phyloP scores from a whole-genome alignment of 768 basidiomycete genomes.

The Russula sp. region DNA sequence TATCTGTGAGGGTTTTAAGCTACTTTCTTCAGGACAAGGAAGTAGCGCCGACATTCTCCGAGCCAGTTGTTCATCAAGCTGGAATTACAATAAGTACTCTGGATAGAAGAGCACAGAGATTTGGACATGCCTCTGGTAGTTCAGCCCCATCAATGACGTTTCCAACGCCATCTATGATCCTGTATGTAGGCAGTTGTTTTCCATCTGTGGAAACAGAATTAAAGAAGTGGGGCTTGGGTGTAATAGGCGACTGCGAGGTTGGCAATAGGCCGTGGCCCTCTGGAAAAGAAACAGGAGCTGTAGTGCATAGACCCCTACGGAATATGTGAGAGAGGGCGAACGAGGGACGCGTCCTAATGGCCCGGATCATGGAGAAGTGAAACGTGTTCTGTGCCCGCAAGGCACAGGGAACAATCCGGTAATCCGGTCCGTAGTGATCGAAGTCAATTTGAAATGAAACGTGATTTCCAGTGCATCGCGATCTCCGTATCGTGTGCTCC shows the following conservation, averaged over 20 bases:
- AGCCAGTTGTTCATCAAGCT: slow-evolving; percentile 71
- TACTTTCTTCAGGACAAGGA: background rate
- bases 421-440: background rate
- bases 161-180: slow-evolving; percentile 81
- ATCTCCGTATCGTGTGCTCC: background rate
- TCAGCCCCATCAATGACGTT: slow-evolving; percentile 67
- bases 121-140: slow-evolving; percentile 61
- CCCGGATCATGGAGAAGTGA: slow-evolving; percentile 29
- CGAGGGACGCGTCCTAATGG: slow-evolving; percentile 9
- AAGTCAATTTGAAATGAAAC: background rate
- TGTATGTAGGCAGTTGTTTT: slow-evolving; percentile 77
- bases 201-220: slow-evolving; percentile 65
- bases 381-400: background rate
- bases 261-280: slow-evolving; percentile 41
- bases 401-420: too few relatives aligned
- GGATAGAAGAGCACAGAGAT: background rate
- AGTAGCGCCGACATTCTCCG: slow-evolving; percentile 50
- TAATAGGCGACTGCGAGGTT: slow-evolving; percentile 56
- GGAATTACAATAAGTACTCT: background rate
- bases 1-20: slow-evolving; percentile 45
- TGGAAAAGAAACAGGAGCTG: slow-evolving; percentile 27
- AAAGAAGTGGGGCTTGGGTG: slow-evolving; percentile 71
- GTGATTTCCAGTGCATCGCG: background rate
- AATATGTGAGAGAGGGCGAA: slow-evolving; percentile 10
- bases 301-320: slow-evolving; percentile 28